phyloP scores from a whole-genome alignment of 108 stramenopile genomes.

The Craspedostauros australis region DNA sequence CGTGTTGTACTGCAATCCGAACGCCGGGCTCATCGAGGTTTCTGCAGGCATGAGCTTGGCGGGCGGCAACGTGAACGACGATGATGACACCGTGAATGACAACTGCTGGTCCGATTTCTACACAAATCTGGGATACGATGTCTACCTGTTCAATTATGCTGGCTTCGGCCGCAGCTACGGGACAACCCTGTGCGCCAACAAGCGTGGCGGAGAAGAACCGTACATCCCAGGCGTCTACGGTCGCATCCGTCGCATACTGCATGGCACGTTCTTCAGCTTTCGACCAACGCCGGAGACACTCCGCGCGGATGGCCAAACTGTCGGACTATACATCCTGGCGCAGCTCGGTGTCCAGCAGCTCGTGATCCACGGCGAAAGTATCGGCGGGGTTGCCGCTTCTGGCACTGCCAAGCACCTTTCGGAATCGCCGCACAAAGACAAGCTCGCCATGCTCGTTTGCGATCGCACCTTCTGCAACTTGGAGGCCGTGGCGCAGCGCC shows the following conservation, averaged over 20 bases:
- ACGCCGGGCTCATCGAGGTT: conserved; percentile 81
- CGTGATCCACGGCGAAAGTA: conserved; percentile 82
- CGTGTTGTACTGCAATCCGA: conserved; percentile 87
- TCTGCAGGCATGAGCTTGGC: conserved; percentile 78
- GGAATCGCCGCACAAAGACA: conserved; percentile 9
- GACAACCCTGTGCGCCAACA: conserved; percentile 12
- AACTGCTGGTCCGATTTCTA: conserved; percentile 78
- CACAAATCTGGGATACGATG: conserved; percentile 63
- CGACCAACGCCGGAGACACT: conserved; percentile 69
- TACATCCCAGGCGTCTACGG: conserved; percentile 38
- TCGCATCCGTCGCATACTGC: conserved; percentile 39
- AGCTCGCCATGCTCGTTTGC: conserved; percentile 60
- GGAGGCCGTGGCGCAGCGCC: conserved; percentile 73
- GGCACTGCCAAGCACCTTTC: conserved; percentile 55
- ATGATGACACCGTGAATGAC: conserved; percentile 24
- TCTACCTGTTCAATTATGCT: conserved; percentile 85
- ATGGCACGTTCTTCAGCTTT: conserved; percentile 39
- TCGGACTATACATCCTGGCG: conserved; percentile 55
- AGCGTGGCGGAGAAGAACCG: conserved; percentile 11
- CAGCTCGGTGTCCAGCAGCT: conserved; percentile 45
- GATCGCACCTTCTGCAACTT: conserved; percentile 87
- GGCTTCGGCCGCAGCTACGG: conserved; percentile 80
- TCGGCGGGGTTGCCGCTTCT: conserved; percentile 81
- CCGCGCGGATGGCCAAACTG: conserved; percentile 58
- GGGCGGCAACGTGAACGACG: conserved; percentile 56